A percentile compares a stretch with the other conserved stretches of the same genome.
Conservation (phyloP, 345 rosid species). For the Excoecaria agallocha region DNA sequence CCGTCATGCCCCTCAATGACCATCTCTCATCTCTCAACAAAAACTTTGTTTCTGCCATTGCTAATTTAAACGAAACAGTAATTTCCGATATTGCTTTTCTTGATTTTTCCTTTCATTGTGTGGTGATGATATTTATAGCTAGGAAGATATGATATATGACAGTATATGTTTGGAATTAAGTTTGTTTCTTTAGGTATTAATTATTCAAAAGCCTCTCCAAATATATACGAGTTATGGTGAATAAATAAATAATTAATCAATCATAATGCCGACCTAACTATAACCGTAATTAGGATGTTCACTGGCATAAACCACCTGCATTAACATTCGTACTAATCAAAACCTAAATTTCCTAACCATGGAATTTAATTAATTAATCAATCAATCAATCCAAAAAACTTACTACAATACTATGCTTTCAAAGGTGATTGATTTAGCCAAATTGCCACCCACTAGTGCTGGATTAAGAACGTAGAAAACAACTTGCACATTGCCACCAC, state of each 20-base stretch:
- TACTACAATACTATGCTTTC: slow-evolving; percentile 30
- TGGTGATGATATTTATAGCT: too few species aligned
- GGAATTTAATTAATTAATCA: not conserved
- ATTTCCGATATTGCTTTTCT: too few species aligned
- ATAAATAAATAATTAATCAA: too few species aligned
- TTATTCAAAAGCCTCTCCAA: too few species aligned
- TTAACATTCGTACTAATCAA: not conserved
- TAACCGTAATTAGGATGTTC: slow-evolving; percentile 33
- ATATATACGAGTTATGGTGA: too few species aligned
- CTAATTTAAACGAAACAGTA: too few species aligned
- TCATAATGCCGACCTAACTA: slow-evolving; percentile 36
- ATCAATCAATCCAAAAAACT: slow-evolving; percentile 20
- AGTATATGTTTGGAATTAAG: too few species aligned
- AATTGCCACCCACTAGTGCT: slow-evolving; percentile 34
- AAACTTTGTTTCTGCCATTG: too few species aligned
- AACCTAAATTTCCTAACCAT: not conserved
- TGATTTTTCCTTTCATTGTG: too few species aligned
- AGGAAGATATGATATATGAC: too few species aligned
- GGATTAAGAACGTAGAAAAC: slow-evolving; percentile 41
- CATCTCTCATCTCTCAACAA: slow-evolving; percentile 14
- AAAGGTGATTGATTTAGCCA: slow-evolving; percentile 38
- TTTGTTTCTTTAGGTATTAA: too few species aligned
- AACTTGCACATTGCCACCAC: slow-evolving; percentile 28
- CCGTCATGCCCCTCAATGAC: slow-evolving; percentile 25
- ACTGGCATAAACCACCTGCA: slow-evolving; percentile 53